A percentile compares a stretch with the other conserved stretches of the same genome.
Conservation (phyloP, 2,329 filamentous ascomycete species). For the Cercospora janseana region DNA sequence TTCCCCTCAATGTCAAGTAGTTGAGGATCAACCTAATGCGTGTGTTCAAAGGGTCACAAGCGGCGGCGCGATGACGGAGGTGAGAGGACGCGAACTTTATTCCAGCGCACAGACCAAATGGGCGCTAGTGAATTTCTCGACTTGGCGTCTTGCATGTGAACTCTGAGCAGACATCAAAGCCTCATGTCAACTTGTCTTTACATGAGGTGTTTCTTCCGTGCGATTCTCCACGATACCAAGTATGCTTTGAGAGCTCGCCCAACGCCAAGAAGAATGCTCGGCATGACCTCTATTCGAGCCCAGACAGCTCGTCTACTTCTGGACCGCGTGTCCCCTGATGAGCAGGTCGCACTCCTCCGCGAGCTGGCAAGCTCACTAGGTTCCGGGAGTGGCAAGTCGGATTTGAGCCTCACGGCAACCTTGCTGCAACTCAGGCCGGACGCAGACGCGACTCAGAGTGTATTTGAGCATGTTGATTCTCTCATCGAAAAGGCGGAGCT, state of each 20-base stretch:
- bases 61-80: slow-evolving; percentile 3
- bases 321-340: slow-evolving; percentile 22
- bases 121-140: no score
- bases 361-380: slow-evolving; percentile 22
- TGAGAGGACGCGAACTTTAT: background rate
- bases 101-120: background rate
- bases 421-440: slow-evolving; percentile 21
- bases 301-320: slow-evolving; percentile 28
- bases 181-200: background rate
- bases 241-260: background rate
- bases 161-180: background rate
- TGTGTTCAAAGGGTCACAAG: no score
- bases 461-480: slow-evolving; percentile 19
- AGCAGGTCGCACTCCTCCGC: slow-evolving; percentile 24
- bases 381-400: slow-evolving; percentile 18
- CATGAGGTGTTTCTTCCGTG: background rate
- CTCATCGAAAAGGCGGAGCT: slow-evolving; percentile 22
- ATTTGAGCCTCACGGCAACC: slow-evolving; percentile 26
- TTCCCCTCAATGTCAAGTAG: background rate
- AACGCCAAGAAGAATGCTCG: slow-evolving; percentile 10
- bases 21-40: no score
- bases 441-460: slow-evolving; percentile 3
- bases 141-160: background rate
- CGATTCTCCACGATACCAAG: background rate
- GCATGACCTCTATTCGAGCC: slow-evolving; percentile 21